phyloP scores from a whole-genome alignment of 2,329 filamentous ascomycete genomes.

The Elsinoe necatrix region DNA sequence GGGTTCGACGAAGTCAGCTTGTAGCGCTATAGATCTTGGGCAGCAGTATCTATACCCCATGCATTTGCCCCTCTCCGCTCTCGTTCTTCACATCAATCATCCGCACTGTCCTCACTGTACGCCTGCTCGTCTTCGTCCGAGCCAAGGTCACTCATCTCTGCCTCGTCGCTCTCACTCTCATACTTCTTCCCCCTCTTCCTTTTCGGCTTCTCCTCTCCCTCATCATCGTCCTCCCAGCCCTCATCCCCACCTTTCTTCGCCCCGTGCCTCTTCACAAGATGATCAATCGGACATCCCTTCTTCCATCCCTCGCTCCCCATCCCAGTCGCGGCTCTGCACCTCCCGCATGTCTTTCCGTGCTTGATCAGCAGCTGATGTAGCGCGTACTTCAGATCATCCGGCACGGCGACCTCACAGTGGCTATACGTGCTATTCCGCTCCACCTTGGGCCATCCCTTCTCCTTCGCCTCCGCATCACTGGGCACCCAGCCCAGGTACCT shows the following conservation, averaged over 20 bases:
- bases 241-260: conserved; percentile 40
- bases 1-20: conserved; percentile 9
- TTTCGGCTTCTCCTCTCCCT: conserved; percentile 71
- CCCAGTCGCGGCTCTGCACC: conserved; percentile 54
- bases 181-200: conserved; percentile 71
- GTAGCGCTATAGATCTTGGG: background rate
- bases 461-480: conserved; percentile 28
- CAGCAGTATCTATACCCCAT: background rate
- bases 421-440: conserved; percentile 47
- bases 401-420: conserved; percentile 53
- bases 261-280: conserved; percentile 51
- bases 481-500: conserved; percentile 57
- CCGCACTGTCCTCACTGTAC: conserved; percentile 5
- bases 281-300: conserved; percentile 55
- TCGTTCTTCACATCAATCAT: background rate
- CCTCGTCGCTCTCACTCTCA: conserved; percentile 56
- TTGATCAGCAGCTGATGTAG: conserved; percentile 54
- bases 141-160: conserved; percentile 29
- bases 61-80: too few relatives aligned
- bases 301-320: conserved; percentile 55
- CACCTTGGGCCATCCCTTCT: conserved; percentile 37
- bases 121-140: conserved; percentile 21
- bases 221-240: conserved; percentile 58
- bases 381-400: conserved; percentile 55
- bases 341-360: conserved; percentile 53